A percentile compares a stretch with the other conserved stretches of the same genome.
These are phyloP conservation scores for Neurospora sp. DNA, from an alignment of 495 filamentous ascomycete species.

Conservation along the genomic window DNA sequence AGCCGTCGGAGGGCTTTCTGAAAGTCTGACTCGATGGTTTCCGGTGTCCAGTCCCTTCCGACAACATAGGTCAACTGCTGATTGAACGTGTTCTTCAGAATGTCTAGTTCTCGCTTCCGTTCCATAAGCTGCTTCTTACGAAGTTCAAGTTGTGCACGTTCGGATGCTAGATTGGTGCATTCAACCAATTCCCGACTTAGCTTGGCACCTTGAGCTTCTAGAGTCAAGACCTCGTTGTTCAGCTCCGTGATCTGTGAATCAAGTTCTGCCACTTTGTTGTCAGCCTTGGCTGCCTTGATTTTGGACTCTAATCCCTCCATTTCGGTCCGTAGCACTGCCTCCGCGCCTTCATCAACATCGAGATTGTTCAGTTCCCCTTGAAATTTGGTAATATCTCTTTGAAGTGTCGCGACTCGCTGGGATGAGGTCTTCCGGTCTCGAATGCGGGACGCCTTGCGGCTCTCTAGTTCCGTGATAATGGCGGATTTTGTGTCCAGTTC, in stretches of 20 bases:
- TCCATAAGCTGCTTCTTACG: slow-evolving; percentile 67
- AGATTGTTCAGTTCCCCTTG: slow-evolving; percentile 59
- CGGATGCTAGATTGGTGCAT: slow-evolving; percentile 64
- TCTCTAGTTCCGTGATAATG: slow-evolving; percentile 56
- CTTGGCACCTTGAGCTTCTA: slow-evolving; percentile 58
- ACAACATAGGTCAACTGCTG: slow-evolving; percentile 55
- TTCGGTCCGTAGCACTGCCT: slow-evolving; percentile 61
- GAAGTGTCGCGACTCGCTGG: slow-evolving; percentile 57
- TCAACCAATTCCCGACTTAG: slow-evolving; percentile 69
- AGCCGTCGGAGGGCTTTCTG: slow-evolving; percentile 52
- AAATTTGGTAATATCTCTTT: slow-evolving; percentile 50
- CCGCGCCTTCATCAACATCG: slow-evolving; percentile 72
- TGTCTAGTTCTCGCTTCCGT: slow-evolving; percentile 58
- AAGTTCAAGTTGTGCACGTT: slow-evolving; percentile 68
- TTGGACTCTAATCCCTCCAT: slow-evolving; percentile 56
- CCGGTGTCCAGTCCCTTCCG: slow-evolving; percentile 53
- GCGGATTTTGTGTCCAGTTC: slow-evolving; percentile 58
- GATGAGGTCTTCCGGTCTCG: slow-evolving; percentile 61
- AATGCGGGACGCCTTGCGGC: slow-evolving; percentile 53
- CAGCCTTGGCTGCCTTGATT: slow-evolving; percentile 50
- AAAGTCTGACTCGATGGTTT: slow-evolving; percentile 61
- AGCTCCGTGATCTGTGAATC: slow-evolving; percentile 56
- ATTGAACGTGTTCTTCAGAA: slow-evolving; percentile 64
- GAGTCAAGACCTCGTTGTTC: slow-evolving; percentile 48
- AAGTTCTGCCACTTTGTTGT: slow-evolving; percentile 50